These are phyloP conservation scores for Flaveria brownii DNA, from an alignment of 129 eudicot genomes.

Conservation along the genomic window DNA sequence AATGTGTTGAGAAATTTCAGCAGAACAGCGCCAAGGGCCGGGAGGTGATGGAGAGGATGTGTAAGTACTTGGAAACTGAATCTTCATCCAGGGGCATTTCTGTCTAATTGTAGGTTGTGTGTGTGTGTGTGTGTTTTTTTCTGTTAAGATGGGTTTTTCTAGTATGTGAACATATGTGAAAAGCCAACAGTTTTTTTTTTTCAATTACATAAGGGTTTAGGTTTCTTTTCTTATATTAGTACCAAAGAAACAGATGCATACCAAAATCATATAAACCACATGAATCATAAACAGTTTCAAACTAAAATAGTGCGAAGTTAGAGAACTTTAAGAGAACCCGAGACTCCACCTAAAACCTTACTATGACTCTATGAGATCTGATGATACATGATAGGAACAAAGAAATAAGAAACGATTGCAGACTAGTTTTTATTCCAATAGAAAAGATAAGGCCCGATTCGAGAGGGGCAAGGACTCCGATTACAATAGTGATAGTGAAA, in stretches of 20 bases:
- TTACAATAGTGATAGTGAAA: no score
- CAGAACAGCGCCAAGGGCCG: conserved; percentile 93
- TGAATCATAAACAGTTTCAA: no score
- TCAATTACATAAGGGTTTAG: neutral
- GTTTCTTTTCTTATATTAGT: neutral
- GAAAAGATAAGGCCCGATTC: no score
- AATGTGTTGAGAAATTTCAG: conserved; percentile 90
- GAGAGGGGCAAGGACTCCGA: no score
- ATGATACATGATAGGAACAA: no score
- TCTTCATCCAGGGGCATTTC: conserved; percentile 67
- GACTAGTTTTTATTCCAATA: no score
- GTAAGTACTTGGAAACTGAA: conserved; percentile 97
- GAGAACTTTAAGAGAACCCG: neutral
- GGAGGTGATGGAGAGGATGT: conserved; percentile 99
- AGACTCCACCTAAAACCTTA: neutral
- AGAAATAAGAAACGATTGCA: no score
- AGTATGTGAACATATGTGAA: neutral
- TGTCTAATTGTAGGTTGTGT: conserved; percentile 38
- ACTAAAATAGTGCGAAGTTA: neutral
- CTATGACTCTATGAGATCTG: neutral
- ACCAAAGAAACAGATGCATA: neutral
- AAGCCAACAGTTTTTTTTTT: neutral
- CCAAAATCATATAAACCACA: neutral
- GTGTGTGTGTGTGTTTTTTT: neutral
- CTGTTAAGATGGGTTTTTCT: conserved; percentile 13